Base-by-base conservation (phyloP, 1,139 yeast genomes). In the Casaregolazyma suthepensis region DNA sequence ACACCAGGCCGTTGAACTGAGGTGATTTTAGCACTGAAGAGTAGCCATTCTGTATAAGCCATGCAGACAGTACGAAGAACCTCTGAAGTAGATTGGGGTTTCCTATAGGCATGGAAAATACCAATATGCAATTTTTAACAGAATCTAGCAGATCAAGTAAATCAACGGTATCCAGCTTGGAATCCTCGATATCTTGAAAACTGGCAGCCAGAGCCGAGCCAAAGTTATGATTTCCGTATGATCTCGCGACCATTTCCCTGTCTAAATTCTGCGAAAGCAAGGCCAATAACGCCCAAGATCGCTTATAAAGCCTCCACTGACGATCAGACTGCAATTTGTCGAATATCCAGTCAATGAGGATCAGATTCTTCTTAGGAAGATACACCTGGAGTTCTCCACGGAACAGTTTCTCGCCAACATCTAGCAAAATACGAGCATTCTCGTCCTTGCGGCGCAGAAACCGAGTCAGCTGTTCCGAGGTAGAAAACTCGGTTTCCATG, bases 401-500 rank as follows among this genome's bases (percentile, higher is more conserved):
- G 1, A 81, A 59, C 9, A 85, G 66, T 7, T 69, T 64, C 26
- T 66, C 65, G 1, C 85, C 77, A 2, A 74, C 70, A 1, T 63
- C 56, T 0, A 78, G 67, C 40, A 87, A 74, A 17, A 78, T 76
- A 17, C 66, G 71, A 1, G 79, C 66, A 44, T 51, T 42, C 20
- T 55, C 58, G 1, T 75, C 56, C 61, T 79, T 83, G 20, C 85
- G 78, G 59, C 96, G 76, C 31, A 88, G 73, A 60, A 74, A 75
- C 65, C 80, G 79, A 1, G 96, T 87, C 44, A 84, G 69, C 5
- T 78, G 75, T 62, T 85, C 89, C 0, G 91, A 80, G 18, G 81
- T 67, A 35, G 40, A 12, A 15, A 35, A 35, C 40, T 35, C 40
- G 17, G 15, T 35, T 13, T n/a, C 40, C 40, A 35, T 35, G 10